Conservation (phyloP, 495 filamentous ascomycete species). For the Pyronema omphalodes region DNA sequence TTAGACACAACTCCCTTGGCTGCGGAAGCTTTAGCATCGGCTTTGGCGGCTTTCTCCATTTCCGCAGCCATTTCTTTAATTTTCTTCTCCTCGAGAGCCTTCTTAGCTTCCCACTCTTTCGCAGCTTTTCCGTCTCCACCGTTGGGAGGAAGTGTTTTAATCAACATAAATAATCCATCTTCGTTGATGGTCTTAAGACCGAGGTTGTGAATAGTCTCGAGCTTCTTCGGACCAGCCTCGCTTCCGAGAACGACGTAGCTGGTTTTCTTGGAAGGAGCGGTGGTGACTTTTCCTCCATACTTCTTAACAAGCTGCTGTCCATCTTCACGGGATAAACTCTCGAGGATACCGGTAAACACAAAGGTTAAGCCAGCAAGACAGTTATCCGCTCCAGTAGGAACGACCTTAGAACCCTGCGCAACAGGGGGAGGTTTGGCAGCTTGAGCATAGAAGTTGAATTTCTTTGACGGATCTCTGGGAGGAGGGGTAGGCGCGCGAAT, state of each 20-base stretch:
- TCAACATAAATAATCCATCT: conserved; percentile 75
- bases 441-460: conserved; percentile 53
- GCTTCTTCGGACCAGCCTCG: conserved; percentile 85
- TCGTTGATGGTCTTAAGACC: conserved; percentile 84
- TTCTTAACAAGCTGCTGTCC: conserved; percentile 74
- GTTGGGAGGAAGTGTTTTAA: conserved; percentile 62
- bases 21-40: conserved; percentile 29
- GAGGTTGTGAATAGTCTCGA: conserved; percentile 61
- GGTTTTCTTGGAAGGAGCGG: conserved; percentile 76
- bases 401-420: conserved; percentile 43
- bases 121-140: conserved; percentile 81
- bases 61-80: conserved; percentile 56
- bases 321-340: conserved; percentile 63
- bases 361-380: conserved; percentile 87
- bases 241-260: conserved; percentile 79
- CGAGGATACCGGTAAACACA: conserved; percentile 85
- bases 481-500: conserved; percentile 70
- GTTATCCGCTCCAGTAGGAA: conserved; percentile 70
- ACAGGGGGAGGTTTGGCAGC: conserved; percentile 38
- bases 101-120: conserved; percentile 62
- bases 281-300: conserved; percentile 79
- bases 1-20: conserved; percentile 21
- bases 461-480: conserved; percentile 36
- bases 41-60: conserved; percentile 55
- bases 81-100: conserved; percentile 61